Percentiles rank a stretch among this genome's conserved stretches.
These are phyloP conservation scores for Fraxinus albicans DNA, from an alignment of 305 asterid genomes.

Conservation along the genomic window DNA sequence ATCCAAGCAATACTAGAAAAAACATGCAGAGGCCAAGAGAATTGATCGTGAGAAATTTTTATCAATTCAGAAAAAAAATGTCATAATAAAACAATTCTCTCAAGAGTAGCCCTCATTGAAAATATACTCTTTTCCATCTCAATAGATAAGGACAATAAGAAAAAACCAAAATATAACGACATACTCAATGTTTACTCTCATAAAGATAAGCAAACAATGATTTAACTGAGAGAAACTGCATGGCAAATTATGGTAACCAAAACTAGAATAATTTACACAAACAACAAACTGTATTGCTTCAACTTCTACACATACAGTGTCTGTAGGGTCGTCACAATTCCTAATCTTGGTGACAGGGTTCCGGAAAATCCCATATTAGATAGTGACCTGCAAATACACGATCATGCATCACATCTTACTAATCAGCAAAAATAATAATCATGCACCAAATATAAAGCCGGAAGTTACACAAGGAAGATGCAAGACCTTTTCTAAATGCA, in stretches of 20 bases:
- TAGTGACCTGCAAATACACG: slow-evolving; percentile 55
- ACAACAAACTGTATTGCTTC: slow-evolving; percentile 17
- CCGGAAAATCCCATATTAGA: slow-evolving; percentile 91
- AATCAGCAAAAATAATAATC: background rate
- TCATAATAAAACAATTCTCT: background rate
- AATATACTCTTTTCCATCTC: background rate
- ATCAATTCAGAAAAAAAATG: background rate
- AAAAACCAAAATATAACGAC: background rate
- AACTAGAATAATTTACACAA: slow-evolving; percentile 15
- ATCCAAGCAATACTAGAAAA: background rate
- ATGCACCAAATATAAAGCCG: background rate
- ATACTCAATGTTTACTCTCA: background rate
- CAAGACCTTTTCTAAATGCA: background rate
- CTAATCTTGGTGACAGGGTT: slow-evolving; percentile 69
- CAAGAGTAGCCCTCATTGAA: background rate
- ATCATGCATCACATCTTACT: background rate
- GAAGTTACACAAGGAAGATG: background rate
- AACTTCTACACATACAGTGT: slow-evolving; percentile 64
- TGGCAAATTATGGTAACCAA: background rate
- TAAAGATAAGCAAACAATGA: background rate
- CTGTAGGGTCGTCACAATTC: slow-evolving; percentile 52
- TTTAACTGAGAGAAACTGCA: slow-evolving; percentile 7
- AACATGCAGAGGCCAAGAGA: background rate
- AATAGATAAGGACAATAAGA: background rate
- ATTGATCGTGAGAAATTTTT: background rate